phyloP scores from a whole-genome alignment of 306 rosid species.

The Arachis hypogaea region DNA sequence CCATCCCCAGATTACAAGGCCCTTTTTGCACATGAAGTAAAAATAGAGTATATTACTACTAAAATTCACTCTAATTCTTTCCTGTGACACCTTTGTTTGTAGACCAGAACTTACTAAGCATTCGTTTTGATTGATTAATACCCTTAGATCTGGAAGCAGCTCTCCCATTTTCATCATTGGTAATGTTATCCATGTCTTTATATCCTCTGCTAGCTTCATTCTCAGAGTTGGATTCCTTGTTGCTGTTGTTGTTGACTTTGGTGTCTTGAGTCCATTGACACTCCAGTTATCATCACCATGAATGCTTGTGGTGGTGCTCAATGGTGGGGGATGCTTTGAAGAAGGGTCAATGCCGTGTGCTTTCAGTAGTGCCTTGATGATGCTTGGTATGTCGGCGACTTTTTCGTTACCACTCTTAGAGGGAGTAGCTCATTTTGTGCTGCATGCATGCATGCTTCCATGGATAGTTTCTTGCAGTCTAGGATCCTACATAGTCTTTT shows the following conservation, averaged over 20 bases:
- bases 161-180: constrained; percentile 38
- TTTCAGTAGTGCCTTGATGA: constrained; percentile 66
- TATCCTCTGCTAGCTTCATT: constrained; percentile 81
- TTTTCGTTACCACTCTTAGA: constrained; percentile 79
- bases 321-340: constrained; percentile 58
- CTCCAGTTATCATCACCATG: constrained; percentile 83
- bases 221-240: constrained; percentile 62
- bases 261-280: constrained; percentile 72
- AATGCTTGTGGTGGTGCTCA: constrained; percentile 64
- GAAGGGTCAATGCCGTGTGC: constrained; percentile 71
- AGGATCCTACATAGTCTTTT: constrained; percentile 77
- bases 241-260: constrained; percentile 41
- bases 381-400: constrained; percentile 73
- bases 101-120: constrained; percentile 81
- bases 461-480: constrained; percentile 78
- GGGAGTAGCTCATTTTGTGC: constrained; percentile 90
- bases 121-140: constrained; percentile 61
- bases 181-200: constrained; percentile 56
- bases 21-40: constrained; percentile 26
- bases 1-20: constrained; percentile 43
- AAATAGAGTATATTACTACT: constrained; percentile 49
- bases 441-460: constrained; percentile 93
- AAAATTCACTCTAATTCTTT: constrained; percentile 59
- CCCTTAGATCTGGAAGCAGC: constrained; percentile 55
- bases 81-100: constrained; percentile 62